These are phyloP conservation scores for Areca catechu DNA, from an alignment of 176 grass and related monocot genomes.

Conservation along the genomic window DNA sequence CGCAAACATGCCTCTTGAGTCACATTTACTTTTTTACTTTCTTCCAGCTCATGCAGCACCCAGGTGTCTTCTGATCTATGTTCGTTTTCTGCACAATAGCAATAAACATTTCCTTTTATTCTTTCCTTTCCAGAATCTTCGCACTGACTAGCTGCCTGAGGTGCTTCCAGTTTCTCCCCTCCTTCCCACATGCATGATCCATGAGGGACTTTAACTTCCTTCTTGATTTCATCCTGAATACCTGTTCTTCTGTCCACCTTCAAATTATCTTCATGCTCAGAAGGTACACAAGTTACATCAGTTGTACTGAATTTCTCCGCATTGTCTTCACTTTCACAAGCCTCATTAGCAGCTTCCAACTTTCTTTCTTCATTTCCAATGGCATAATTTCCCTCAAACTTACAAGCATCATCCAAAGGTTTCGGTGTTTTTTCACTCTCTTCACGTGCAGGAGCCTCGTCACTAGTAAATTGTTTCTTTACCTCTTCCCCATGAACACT, in stretches of 20 bases:
- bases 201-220: conserved; percentile 18
- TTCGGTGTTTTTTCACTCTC: conserved; percentile 20
- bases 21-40: conserved; percentile 20
- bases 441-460: conserved; percentile 4
- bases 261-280: neutral
- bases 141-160: conserved; percentile 11
- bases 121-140: conserved; percentile 22
- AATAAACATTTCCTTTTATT: conserved; percentile 23
- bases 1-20: conserved; percentile 5
- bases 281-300: neutral
- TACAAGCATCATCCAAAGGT: conserved; percentile 7
- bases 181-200: conserved; percentile 22
- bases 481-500: conserved; percentile 22
- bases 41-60: conserved; percentile 13
- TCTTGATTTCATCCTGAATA: conserved; percentile 18
- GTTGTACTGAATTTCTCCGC: conserved; percentile 7
- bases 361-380: conserved; percentile 14
- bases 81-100: conserved; percentile 18
- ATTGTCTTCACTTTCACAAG: conserved; percentile 16
- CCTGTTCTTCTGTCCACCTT: conserved; percentile 20
- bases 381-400: conserved; percentile 16
- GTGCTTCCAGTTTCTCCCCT: conserved; percentile 9
- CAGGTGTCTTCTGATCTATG: conserved; percentile 16
- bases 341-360: conserved; percentile 21
- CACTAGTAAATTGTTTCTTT: conserved; percentile 24